Evolutionary conservation across 495 filamentous ascomycete genomes (phyloP).

Genomic region (Penicillium flavigenum): DNA sequence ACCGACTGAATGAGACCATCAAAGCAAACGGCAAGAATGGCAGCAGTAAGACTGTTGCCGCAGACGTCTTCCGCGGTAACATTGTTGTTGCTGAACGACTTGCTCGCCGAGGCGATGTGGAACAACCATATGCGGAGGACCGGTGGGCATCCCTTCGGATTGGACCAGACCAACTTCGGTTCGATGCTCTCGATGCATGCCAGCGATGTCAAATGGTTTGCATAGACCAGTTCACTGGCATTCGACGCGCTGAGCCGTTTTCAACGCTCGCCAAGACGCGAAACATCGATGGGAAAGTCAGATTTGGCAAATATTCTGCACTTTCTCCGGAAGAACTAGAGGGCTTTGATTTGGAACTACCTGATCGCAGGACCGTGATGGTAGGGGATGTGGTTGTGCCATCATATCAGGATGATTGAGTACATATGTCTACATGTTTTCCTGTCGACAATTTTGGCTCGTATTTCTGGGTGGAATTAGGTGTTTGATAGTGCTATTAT

Average conservation of each 20-base stretch:
- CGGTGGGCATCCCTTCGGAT: constrained; percentile 44
- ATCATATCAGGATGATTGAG: constrained; percentile 22
- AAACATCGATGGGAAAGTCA: constrained; percentile 74
- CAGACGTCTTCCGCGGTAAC: constrained; percentile 81
- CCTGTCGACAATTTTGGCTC: background rate
- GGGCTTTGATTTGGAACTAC: constrained; percentile 19
- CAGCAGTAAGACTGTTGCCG: constrained; percentile 54
- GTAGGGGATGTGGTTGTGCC: constrained; percentile 46
- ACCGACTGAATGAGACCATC: constrained; percentile 71
- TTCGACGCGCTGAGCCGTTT: constrained; percentile 80
- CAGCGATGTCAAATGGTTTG: constrained; percentile 95
- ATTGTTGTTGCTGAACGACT: constrained; percentile 65
- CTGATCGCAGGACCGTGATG: constrained; percentile 36
- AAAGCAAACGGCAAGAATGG: constrained; percentile 43
- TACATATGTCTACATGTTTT: too few species aligned
- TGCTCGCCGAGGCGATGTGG: constrained; percentile 34
- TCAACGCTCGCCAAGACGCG: constrained; percentile 83
- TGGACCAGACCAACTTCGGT: constrained; percentile 39
- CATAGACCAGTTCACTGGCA: constrained; percentile 78
- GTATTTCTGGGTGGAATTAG: background rate
- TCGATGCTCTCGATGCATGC: constrained; percentile 77
- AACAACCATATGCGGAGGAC: constrained; percentile 58
- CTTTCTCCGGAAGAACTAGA: constrained; percentile 25
- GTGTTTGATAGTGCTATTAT: background rate
- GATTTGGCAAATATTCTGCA: constrained; percentile 78